These are phyloP conservation scores for Emmonsiellopsis sp. DNA, from an alignment of 2,329 filamentous ascomycete species.

Conservation along the genomic window DNA sequence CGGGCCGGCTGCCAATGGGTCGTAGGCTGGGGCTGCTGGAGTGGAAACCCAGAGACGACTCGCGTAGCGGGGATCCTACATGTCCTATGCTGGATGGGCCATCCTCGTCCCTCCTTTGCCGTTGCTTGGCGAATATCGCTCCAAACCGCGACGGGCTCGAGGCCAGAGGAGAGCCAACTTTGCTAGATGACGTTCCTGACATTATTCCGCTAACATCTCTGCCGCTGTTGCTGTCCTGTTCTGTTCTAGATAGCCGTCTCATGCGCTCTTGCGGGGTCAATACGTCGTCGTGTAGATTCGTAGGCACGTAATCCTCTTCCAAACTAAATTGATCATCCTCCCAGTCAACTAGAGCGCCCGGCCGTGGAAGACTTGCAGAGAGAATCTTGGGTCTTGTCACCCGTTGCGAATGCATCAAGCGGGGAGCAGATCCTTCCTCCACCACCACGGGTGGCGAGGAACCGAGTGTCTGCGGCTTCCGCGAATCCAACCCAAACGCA, in stretches of 20 bases:
- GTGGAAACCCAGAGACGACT: conserved; percentile 44
- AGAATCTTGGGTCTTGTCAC: conserved; percentile 49
- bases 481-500: conserved; percentile 63
- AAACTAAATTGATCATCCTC: conserved; percentile 59
- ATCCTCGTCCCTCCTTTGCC: conserved; percentile 43
- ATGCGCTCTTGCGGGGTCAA: conserved; percentile 53
- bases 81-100: conserved; percentile 44
- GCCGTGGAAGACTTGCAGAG: conserved; percentile 51
- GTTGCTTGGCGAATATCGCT: conserved; percentile 46
- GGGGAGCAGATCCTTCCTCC: conserved; percentile 58
- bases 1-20: conserved; percentile 39
- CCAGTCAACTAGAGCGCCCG: conserved; percentile 47
- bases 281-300: conserved; percentile 53
- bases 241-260: conserved; percentile 49
- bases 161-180: conserved; percentile 46
- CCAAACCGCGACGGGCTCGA: conserved; percentile 56
- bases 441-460: conserved; percentile 52
- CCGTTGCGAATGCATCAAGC: conserved; percentile 54
- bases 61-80: conserved; percentile 57
- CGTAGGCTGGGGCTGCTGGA: conserved; percentile 37
- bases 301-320: conserved; percentile 82
- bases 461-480: conserved; percentile 44
- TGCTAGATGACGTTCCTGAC: conserved; percentile 37
- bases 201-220: conserved; percentile 43
- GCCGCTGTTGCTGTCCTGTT: conserved; percentile 38